Base-by-base conservation (phyloP, 495 filamentous ascomycete species). In the Antarctomyces pellizariae region DNA sequence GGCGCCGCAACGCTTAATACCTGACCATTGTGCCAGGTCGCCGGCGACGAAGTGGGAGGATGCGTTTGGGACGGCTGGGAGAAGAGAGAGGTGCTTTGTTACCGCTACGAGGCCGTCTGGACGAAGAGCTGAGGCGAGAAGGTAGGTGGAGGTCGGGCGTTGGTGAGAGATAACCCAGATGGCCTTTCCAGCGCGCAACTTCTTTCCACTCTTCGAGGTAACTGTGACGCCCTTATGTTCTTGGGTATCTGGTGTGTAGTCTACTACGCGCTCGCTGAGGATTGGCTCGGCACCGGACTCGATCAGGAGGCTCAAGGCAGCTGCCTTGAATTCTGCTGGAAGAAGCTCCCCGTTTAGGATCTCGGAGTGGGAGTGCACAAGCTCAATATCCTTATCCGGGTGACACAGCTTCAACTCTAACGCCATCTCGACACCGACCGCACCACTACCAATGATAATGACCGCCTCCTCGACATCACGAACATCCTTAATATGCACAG, bases 381-480 rank as follows among this genome's bases (percentile, higher is more conserved):
- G 50, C 0, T 62, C 71, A 12, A 78, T 57, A 18, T 56, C 54
- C 20, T 64, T 44, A 1, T 52, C 21, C 0, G 72, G 70, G n/a
- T 64, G 45, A 6, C 63, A 42, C 7, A 54, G 38, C 39, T 71
- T 71, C 23, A 75, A 39, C 43, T 78, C 72, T 7, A 67, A 57
- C 0, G 72, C 68, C 52, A 75, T 71, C 37, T 78, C 72, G 22
- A 75, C 60, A 6, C 72, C 72, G 2, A 75, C 71, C 5, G 72
- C 71, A n/a, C n/a, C n/a, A n/a, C n/a, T n/a, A n/a, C n/a, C n/a
- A n/a, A n/a, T n/a, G n/a, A n/a, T n/a, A n/a, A n/a, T n/a, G n/a
- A n/a, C n/a, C n/a, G n/a, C n/a, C n/a, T n/a, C n/a, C n/a, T n/a
- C n/a, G n/a, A n/a, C n/a, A n/a, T 34, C 41, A 9, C 45, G 38